phyloP scores from a whole-genome alignment of 441 rosid genomes.

The Flueggea neowawraea region DNA sequence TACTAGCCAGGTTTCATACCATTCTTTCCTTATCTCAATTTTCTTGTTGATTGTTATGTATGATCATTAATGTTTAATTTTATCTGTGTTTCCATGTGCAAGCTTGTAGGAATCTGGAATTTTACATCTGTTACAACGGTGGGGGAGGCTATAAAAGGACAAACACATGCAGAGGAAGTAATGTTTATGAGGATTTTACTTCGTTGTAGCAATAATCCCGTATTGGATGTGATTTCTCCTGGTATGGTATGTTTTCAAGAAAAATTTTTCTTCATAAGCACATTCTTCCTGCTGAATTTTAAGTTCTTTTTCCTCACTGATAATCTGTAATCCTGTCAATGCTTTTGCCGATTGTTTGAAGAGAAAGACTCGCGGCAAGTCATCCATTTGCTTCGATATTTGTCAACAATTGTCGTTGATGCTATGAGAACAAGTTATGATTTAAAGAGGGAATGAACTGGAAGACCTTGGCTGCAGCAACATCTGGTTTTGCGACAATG shows the following conservation, averaged over 20 bases:
- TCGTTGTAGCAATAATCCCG: slow-evolving; percentile 62
- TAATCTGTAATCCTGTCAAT: slow-evolving; percentile 24
- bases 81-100: slow-evolving; percentile 55
- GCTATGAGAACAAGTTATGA: slow-evolving; percentile 45
- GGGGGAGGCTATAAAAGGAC: slow-evolving; percentile 68
- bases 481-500: slow-evolving; percentile 53
- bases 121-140: slow-evolving; percentile 73
- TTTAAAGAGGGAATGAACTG: slow-evolving; percentile 22
- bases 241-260: slow-evolving; percentile 41
- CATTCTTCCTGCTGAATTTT: not conserved
- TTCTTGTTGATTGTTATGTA: too few species aligned
- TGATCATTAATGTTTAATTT: not conserved
- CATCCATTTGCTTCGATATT: slow-evolving; percentile 46
- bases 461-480: slow-evolving; percentile 47
- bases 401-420: slow-evolving; percentile 60
- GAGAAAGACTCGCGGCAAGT: slow-evolving; percentile 43
- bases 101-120: slow-evolving; percentile 58
- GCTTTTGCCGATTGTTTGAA: slow-evolving; percentile 56
- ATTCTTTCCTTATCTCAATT: not conserved
- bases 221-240: slow-evolving; percentile 74
- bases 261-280: not conserved
- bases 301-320: not conserved
- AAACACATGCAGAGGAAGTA: slow-evolving; percentile 44
- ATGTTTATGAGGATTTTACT: slow-evolving; percentile 42
- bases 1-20: slow-evolving; percentile 63